Base-by-base conservation (phyloP, 305 asterid genomes). In the Caryopteris hybrid region DNA sequence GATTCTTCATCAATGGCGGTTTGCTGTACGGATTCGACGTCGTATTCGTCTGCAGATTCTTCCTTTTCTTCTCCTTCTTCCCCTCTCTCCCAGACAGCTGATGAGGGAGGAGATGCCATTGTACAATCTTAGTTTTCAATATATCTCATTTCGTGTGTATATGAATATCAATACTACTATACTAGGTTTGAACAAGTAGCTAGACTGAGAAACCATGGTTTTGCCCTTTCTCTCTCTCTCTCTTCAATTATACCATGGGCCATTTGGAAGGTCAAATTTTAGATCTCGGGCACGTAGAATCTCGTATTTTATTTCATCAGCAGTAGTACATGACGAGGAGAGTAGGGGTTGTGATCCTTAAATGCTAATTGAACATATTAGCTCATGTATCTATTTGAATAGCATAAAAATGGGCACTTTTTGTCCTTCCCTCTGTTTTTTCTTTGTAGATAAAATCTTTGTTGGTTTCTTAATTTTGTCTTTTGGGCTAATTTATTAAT, bases 11-110 rank as follows among this genome's bases (percentile, higher is more conserved):
- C 78, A 0, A 13, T 51, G 14, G 17, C 74, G 29, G 18, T 55
- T 58, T 72, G 50, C 10, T 13, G 70, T 55, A 66, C 80, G 31
- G 70, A 77, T 17, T 58, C 81, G 3, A 79, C 78, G 10, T 67
- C 79, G 6, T 84, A 80, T 62, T 79, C 86, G 6, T 80, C 88
- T 6, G 86, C 85, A 0, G 83, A 59, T 64, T 80, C 88, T 52
- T 72, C 59, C 1, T 70, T 80, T 27, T 83, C 88, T 61, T 71
- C 84, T 18, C 75, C 80, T 22, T 41, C 78, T 43, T 76, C 84
- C 8, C 78, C 79, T n/a, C n/a, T n/a, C n/a, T n/a, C n/a, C n/a
- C n/a, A n/a, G n/a, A n/a, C n/a, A n/a, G n/a, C n/a, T n/a, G n/a
- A n/a, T n/a, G 61, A 61, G 29, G 73, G 57, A n/a, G 43, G 31